Evolutionary conservation across 192 early-diverging fungal species (phyloP).

Genomic region (Coemansia sp.): DNA sequence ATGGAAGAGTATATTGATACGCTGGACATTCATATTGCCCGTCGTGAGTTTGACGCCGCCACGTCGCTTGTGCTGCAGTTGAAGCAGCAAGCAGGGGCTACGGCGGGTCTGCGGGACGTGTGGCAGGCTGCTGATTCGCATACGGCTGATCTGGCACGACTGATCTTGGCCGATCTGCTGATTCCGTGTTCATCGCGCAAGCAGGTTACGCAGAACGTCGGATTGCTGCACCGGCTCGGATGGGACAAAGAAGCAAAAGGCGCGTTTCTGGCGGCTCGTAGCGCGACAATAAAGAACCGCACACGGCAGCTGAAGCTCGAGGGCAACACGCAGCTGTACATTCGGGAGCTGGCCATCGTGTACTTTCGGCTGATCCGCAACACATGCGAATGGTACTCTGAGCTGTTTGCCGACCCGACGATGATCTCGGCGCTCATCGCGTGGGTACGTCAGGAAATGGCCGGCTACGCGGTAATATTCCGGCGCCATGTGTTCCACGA

Average conservation of each 20-base stretch:
- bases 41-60: slow-evolving; percentile 84
- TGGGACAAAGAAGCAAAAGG: slow-evolving; percentile 70
- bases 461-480: slow-evolving; percentile 78
- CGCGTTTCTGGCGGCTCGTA: slow-evolving; percentile 79
- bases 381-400: slow-evolving; percentile 95
- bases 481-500: slow-evolving; percentile 87
- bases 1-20: slow-evolving; percentile 65
- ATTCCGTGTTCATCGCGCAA: slow-evolving; percentile 77
- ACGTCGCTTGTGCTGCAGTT: slow-evolving; percentile 53
- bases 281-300: slow-evolving; percentile 66
- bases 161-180: slow-evolving; percentile 68
- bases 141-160: slow-evolving; percentile 50
- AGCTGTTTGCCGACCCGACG: slow-evolving; percentile 79
- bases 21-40: slow-evolving; percentile 90
- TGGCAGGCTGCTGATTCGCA: slow-evolving; percentile 30
- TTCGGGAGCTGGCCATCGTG: slow-evolving; percentile 80
- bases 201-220: slow-evolving; percentile 76
- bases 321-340: slow-evolving; percentile 82
- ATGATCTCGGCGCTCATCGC: slow-evolving; percentile 93
- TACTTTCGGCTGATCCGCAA: slow-evolving; percentile 90
- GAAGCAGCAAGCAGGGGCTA: not conserved
- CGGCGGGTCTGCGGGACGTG: slow-evolving; percentile 20
- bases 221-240: slow-evolving; percentile 70
- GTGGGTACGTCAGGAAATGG: slow-evolving; percentile 86
- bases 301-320: slow-evolving; percentile 77